Percentiles rank a stretch among this genome's conserved stretches.
These are phyloP conservation scores for Alternaria novae-zelandiae DNA, from an alignment of 2,329 filamentous ascomycete genomes.

Conservation along the genomic window DNA sequence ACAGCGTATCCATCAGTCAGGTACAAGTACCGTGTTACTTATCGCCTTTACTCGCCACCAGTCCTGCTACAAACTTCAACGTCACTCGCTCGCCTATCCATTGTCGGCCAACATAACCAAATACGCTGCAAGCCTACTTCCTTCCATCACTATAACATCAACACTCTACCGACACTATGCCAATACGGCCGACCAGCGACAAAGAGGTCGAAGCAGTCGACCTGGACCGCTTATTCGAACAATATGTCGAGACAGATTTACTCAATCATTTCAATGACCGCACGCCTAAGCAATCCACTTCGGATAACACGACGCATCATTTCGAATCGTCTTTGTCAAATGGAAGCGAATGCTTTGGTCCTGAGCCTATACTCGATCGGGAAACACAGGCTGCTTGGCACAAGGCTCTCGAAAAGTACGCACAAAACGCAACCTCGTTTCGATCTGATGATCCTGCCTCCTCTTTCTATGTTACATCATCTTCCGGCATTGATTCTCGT, in stretches of 20 bases:
- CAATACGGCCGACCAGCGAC: conserved; percentile 56
- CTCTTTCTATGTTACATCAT: conserved; percentile 35
- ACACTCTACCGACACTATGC: conserved; percentile 32
- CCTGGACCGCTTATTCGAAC: conserved; percentile 67
- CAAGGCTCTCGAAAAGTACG: conserved; percentile 58
- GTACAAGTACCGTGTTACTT: conserved; percentile 29
- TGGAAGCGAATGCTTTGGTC: conserved; percentile 56
- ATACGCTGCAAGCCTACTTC: conserved; percentile 34
- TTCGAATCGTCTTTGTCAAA: conserved; percentile 60
- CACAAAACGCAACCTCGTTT: conserved; percentile 57
- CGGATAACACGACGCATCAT: conserved; percentile 59
- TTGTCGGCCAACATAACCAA: conserved; percentile 17
- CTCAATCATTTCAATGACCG: conserved; percentile 55
- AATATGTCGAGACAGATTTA: conserved; percentile 66
- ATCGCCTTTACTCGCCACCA: conserved; percentile 17
- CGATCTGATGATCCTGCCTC: conserved; percentile 32
- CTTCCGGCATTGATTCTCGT: conserved; percentile 36
- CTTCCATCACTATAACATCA: conserved; percentile 38
- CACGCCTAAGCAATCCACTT: conserved; percentile 57
- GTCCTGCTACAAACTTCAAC: conserved; percentile 16
- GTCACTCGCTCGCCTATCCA: conserved; percentile 20
- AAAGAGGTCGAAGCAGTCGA: conserved; percentile 63
- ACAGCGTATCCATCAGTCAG: conserved; percentile 24
- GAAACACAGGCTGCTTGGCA: conserved; percentile 60
- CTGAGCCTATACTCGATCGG: conserved; percentile 58